Evolutionary conservation across 192 early-diverging fungal species (phyloP), one percentile per base, ranked within the genome.

Genomic region (Glomus cerebriforme): DNA sequence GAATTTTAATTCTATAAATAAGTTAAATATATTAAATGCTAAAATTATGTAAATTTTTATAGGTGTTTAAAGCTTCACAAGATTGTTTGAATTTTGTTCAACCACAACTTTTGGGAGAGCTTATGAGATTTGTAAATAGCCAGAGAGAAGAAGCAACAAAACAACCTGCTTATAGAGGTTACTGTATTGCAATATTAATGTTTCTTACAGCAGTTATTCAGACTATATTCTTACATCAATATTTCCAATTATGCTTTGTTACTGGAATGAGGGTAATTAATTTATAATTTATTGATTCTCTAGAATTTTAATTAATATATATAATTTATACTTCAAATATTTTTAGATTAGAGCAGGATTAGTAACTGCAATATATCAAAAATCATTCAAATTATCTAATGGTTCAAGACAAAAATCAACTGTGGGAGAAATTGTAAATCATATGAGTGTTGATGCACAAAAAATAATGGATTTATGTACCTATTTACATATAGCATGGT

Each of bases 201-300:
- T 87, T 97, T 49, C 15, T 87, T 22, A 88, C 91, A 60, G 93
- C 92, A 78, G 43, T 94, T 12, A 80, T 86, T 3, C 94, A 97
- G 82, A 94, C 96, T 3, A 81, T 92, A 58, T 84, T 96, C 13
- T 85, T 96, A 37, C 95, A 97, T 79, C 96, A 96, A 78, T 95
- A 96, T 84, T 95, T 96, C 85, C 94, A 96, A 74, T 81, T 90
- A 67, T 95, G 93, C 79, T 90, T 94, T 79, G 85, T 88, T 29
- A 92, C 90, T 5, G 92, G 93, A 45, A 92, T 94, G 90, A 90
- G 90, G 62, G 69, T 71, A 71, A n/a, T 47, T 68, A 13, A 39
- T 39, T 27, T n/a, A 7, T 22, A 47, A 2, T 47, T 26, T 45
- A 47, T 71, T 24, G 5, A 26, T 26, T 71, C 8, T 27, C 29